Evolutionary conservation across 2,329 filamentous ascomycete species (phyloP).

Genomic region (Arthrocladium fulminans): DNA sequence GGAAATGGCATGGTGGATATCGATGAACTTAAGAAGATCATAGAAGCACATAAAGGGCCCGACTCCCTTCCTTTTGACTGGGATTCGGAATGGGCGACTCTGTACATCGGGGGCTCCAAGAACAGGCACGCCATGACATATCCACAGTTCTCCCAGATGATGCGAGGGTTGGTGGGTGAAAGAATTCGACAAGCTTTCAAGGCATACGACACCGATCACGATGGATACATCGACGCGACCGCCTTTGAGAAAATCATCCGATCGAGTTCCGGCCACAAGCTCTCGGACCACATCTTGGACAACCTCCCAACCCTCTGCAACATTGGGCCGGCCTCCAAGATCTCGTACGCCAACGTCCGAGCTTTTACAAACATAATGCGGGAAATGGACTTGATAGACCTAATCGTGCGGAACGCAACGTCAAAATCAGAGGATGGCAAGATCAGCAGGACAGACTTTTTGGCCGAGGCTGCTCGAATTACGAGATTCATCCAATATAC

Average conservation of each 20-base stretch:
- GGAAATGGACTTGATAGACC: conserved; percentile 94
- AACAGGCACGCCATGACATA: conserved; percentile 89
- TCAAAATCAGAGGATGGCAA: conserved; percentile 76
- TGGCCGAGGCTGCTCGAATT: conserved; percentile 83
- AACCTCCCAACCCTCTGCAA: conserved; percentile 92
- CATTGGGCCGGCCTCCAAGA: conserved; percentile 81
- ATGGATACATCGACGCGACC: conserved; percentile 90
- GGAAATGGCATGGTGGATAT: conserved; percentile 80
- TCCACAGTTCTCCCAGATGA: conserved; percentile 94
- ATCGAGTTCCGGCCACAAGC: conserved; percentile 88
- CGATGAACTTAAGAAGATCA: conserved; percentile 74
- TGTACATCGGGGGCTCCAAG: conserved; percentile 85
- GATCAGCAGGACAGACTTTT: conserved; percentile 87
- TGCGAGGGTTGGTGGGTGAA: conserved; percentile 91
- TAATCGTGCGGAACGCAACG: conserved; percentile 82
- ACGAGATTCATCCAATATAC: conserved; percentile 95
- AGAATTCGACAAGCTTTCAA: conserved; percentile 92
- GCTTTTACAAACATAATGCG: conserved; percentile 97
- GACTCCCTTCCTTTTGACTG: conserved; percentile 89
- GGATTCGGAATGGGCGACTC: conserved; percentile 90
- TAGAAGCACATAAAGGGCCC: conserved; percentile 78
- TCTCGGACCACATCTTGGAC: conserved; percentile 88
- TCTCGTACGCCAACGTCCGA: conserved; percentile 93
- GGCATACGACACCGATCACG: conserved; percentile 77
- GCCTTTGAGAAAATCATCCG: conserved; percentile 95